phyloP scores from a whole-genome alignment of 208 protist genomes.

The Balamuthia mandrillaris region DNA sequence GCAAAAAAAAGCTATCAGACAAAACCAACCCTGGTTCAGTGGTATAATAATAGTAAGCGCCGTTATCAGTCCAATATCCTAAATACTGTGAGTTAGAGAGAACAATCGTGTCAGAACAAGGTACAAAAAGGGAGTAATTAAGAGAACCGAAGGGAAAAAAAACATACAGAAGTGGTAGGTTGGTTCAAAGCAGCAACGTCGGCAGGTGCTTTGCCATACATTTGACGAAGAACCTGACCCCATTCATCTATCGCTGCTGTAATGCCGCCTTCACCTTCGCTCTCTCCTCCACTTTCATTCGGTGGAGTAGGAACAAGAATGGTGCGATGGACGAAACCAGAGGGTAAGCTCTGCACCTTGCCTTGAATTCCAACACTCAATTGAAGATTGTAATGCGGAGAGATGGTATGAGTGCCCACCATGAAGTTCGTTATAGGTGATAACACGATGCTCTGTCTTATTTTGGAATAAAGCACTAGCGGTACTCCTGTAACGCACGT shows the following conservation, averaged over 20 bases:
- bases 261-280: too few relatives aligned
- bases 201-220: background rate
- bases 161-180: background rate
- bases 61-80: constrained; percentile 35
- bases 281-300: too few relatives aligned
- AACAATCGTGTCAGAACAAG: background rate
- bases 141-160: background rate
- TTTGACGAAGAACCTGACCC: background rate
- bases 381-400: background rate
- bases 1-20: background rate
- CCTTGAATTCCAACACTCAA: background rate
- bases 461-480: too few relatives aligned
- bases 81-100: background rate
- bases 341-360: background rate
- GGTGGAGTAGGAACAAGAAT: too few relatives aligned
- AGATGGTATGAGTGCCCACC: background rate
- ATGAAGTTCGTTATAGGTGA: constrained; percentile 22
- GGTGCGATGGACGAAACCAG: background rate
- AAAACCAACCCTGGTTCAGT: background rate
- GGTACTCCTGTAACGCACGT: too few relatives aligned
- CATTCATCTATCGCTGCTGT: too few relatives aligned
- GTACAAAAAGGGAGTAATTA: background rate
- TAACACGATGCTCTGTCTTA: too few relatives aligned
- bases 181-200: background rate
- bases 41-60: constrained; percentile 30